Evolutionary conservation across 208 protist genomes (phyloP).

Genomic region (Strigomonas culicis): DNA sequence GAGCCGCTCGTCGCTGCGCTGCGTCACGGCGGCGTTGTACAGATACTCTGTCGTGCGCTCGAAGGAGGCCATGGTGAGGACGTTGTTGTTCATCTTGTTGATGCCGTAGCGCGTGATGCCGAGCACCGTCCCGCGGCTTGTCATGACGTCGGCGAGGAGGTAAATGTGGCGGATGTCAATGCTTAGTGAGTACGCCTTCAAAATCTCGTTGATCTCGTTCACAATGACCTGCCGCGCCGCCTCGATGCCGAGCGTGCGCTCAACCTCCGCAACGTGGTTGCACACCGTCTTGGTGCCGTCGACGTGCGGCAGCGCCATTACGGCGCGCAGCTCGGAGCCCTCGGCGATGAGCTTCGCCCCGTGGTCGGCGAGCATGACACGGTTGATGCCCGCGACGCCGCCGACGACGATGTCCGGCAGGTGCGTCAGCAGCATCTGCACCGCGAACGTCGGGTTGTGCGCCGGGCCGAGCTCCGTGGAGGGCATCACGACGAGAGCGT

Average conservation of each 20-base stretch:
- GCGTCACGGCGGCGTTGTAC: conserved; percentile 97
- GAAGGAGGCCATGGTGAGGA: conserved; percentile 99
- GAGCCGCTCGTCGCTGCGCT: conserved; percentile 74
- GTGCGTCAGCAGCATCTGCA: conserved; percentile 84
- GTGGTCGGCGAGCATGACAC: conserved; percentile 94
- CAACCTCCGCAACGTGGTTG: conserved; percentile 98
- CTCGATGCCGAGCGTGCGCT: conserved; percentile 97
- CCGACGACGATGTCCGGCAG: conserved; percentile 91
- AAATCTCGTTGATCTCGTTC: conserved; percentile 95
- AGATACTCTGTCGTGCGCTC: conserved; percentile 99
- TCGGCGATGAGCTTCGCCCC: conserved; percentile 90
- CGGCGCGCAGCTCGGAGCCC: conserved; percentile 86
- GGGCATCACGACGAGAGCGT: conserved; percentile 69
- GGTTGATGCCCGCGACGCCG: conserved; percentile 92
- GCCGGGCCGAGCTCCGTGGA: conserved; percentile 38
- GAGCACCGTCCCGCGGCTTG: conserved; percentile 95
- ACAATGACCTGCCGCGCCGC: conserved; percentile 96
- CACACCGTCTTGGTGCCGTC: conserved; percentile 85
- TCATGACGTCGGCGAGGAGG: conserved; percentile 99
- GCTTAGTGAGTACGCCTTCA: conserved; percentile 96
- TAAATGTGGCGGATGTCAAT: conserved; percentile 98
- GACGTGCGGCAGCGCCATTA: conserved; percentile 96
- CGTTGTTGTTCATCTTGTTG: conserved; percentile 98
- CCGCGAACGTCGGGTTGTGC: conserved; percentile 53
- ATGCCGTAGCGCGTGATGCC: conserved; percentile 99